Evolutionary conservation across 139 green algal species (phyloP).

Genomic region (Haematococcus lacustris): DNA sequence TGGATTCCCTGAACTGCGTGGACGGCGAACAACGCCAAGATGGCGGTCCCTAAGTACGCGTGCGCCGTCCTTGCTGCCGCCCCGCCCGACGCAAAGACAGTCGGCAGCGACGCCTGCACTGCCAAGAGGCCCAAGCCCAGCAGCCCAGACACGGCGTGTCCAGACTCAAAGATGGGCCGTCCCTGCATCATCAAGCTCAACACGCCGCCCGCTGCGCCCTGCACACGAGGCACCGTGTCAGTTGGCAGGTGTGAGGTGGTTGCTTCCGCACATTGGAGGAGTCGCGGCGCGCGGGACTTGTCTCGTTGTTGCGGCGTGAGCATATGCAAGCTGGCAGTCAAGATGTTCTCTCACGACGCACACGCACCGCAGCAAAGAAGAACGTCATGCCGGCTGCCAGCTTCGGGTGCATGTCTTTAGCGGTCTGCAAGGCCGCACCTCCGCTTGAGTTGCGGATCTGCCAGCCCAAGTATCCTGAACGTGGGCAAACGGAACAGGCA

Average conservation of each 20-base stretch:
- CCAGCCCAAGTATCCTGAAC: conserved; percentile 61
- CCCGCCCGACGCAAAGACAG: conserved; percentile 48
- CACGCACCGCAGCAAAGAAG: conserved; percentile 63
- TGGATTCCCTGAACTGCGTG: conserved; percentile 67
- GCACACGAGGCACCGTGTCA: neutral
- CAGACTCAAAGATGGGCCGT: conserved; percentile 55
- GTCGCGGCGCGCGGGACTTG: neutral
- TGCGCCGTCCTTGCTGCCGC: conserved; percentile 45
- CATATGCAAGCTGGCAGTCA: too few species aligned
- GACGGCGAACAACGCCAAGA: conserved; percentile 70
- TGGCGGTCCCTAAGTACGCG: conserved; percentile 65
- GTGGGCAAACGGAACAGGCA: too few species aligned
- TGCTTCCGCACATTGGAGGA: neutral
- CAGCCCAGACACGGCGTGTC: conserved; percentile 56
- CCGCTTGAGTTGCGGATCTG: conserved; percentile 22
- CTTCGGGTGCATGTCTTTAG: conserved; percentile 74
- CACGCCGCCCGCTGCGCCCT: conserved; percentile 62
- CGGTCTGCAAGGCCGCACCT: conserved; percentile 31
- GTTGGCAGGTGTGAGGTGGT: neutral
- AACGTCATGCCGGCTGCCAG: conserved; percentile 64
- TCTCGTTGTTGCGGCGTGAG: neutral
- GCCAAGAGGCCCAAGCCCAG: conserved; percentile 55
- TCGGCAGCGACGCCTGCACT: conserved; percentile 68
- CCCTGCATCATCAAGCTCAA: conserved; percentile 72
- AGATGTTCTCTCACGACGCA: neutral